Base-by-base conservation (phyloP, 2,329 filamentous ascomycete species). In the Microcyclospora pomicola region DNA sequence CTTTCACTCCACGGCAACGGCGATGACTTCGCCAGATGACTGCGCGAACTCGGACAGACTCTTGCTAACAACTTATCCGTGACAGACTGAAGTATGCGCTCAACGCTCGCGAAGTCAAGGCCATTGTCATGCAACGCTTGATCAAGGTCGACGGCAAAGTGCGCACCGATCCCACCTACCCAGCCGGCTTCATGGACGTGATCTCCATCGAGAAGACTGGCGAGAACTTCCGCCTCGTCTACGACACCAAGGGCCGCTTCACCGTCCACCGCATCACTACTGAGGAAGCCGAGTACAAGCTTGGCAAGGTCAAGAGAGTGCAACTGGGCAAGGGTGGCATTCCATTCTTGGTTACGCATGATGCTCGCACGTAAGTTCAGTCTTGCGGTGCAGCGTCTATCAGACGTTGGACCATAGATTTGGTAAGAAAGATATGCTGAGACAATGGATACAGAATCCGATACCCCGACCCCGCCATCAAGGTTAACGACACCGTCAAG, bases 261-360 rank as follows among this genome's bases (percentile, higher is more conserved):
- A 95, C 91, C 67, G 87, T 98, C 66, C 91, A 98, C 84, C 84
- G 91, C 64, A 96, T 98, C 73, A 88, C 92, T 68, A 72, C 78
- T 57, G 91, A 96, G 76, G 91, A 98, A 83, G 87, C 88, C 59
- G 80, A 91, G 75, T 98, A 95, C 84, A 98, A 98, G 82, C 77
- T 98, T 60, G 87, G 87, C 77, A 98, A 96, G 79, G 91, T 98
- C 75, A 95, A 95, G 84, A 82, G 88, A 63, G 91, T 98, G 49
- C 91, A 98, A 77, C 79, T 98, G 61, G 91, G 91, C 76, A 88
- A 86, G 72, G 92, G 91, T 72, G 91, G 87, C 75, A 93, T 98
- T 80, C 91, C 91, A 92, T 98, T 94, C 87, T 95, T 96, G 86
- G 91, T 98, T 84, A 98, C 91, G 87, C 91, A 98, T 84, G 91